Evolutionary conservation across 1,139 yeast species (phyloP).

Genomic region (Suhomyces panamericanus): DNA sequence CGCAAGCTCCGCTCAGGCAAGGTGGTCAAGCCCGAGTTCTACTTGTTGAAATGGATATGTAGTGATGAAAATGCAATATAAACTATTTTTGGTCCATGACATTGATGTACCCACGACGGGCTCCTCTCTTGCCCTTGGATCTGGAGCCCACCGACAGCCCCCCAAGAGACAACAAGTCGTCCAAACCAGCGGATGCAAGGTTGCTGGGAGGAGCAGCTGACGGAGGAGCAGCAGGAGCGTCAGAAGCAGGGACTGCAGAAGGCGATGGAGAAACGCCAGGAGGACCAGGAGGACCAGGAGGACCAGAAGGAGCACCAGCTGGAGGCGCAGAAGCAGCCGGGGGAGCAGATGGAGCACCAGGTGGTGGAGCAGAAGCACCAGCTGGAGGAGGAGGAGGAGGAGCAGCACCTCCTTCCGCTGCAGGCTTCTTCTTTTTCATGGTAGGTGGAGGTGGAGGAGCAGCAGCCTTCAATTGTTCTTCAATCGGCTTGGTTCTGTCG

Average conservation of each 20-base stretch:
- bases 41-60: constrained; percentile 23
- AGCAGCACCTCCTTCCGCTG: constrained; percentile 1
- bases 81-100: constrained; percentile 52
- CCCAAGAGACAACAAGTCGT: constrained; percentile 61
- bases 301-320: not conserved
- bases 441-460: constrained; percentile 78
- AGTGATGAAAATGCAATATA: constrained; percentile 3
- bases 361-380: constrained; percentile 35
- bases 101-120: constrained; percentile 73
- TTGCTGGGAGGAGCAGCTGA: constrained; percentile 19
- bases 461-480: constrained; percentile 61
- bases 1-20: constrained; percentile 39
- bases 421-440: constrained; percentile 33
- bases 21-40: constrained; percentile 42
- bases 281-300: not conserved
- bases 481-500: constrained; percentile 65
- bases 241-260: constrained; percentile 1
- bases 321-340: too few relatives aligned
- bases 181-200: constrained; percentile 57
- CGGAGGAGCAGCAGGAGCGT: constrained; percentile 10
- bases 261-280: not conserved
- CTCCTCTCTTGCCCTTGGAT: constrained; percentile 63
- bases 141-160: constrained; percentile 41
- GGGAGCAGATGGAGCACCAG: constrained; percentile 1
- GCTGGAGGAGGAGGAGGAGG: constrained; percentile 17